Evolutionary conservation across 2,329 filamentous ascomycete species (phyloP).

Genomic region (Fonsecaea monophora): DNA sequence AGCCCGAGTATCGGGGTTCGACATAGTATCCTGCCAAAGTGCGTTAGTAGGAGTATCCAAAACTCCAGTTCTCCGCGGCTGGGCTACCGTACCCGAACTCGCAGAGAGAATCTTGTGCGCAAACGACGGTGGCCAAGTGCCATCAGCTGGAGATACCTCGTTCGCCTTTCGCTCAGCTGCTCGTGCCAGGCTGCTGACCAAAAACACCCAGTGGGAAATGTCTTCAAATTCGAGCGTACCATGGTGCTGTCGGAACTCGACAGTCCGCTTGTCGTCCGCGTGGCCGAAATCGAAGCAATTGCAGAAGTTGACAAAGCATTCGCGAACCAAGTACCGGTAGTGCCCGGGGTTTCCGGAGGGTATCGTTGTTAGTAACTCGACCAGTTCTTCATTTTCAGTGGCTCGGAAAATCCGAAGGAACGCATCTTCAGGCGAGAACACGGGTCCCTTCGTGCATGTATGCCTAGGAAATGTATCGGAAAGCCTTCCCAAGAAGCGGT

Average conservation of each 20-base stretch:
- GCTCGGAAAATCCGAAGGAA: conserved; percentile 12
- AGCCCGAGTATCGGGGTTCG: neutral
- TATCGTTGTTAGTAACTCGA: neutral
- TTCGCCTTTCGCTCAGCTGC: conserved; percentile 14
- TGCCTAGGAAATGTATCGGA: neutral
- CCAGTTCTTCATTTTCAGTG: neutral
- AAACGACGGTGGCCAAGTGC: neutral
- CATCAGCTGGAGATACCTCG: neutral
- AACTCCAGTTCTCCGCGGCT: neutral
- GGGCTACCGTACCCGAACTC: neutral
- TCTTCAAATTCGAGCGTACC: neutral
- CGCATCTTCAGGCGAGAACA: neutral
- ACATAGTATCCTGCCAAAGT: neutral
- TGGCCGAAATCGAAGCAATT: neutral
- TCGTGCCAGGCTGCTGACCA: neutral
- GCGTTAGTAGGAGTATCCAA: neutral
- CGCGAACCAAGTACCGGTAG: neutral
- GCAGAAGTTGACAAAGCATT: conserved; percentile 15
- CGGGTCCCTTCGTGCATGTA: neutral
- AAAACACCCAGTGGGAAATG: conserved; percentile 9
- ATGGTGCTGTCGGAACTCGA: conserved; percentile 19
- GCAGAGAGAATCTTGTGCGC: neutral
- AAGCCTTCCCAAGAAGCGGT: neutral
- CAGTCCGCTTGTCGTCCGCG: neutral
- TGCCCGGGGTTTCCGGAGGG: neutral